These are phyloP conservation scores for Scheffersomyces illinoinensis DNA, from an alignment of 1,139 yeast species.

Conservation along the genomic window DNA sequence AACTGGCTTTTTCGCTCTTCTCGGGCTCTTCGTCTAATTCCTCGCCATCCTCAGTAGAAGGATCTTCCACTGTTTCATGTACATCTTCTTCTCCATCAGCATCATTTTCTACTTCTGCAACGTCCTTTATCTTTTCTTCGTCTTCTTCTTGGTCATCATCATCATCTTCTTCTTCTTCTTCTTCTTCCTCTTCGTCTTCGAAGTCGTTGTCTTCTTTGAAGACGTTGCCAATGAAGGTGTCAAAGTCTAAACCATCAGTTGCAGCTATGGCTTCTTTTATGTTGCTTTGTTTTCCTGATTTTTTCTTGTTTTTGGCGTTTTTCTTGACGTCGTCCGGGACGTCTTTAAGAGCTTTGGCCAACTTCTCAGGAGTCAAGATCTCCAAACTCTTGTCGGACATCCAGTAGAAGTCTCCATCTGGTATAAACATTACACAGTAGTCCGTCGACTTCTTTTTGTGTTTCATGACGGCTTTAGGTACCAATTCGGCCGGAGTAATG, in stretches of 20 bases:
- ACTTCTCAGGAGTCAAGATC: slow-evolving; percentile 28
- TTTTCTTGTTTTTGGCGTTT: slow-evolving; percentile 19
- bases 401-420: slow-evolving; percentile 53
- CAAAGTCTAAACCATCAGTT: slow-evolving; percentile 39
- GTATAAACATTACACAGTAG: slow-evolving; percentile 48
- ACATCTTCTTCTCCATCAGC: slow-evolving; percentile 13
- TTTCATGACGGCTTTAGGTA: slow-evolving; percentile 39
- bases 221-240: slow-evolving; percentile 36
- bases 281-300: slow-evolving; percentile 29
- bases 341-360: slow-evolving; percentile 29
- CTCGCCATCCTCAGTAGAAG: slow-evolving; percentile 3
- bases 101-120: slow-evolving; percentile 14
- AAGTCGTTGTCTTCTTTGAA: slow-evolving; percentile 22
- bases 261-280: slow-evolving; percentile 45
- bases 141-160: too few relatives aligned
- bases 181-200: slow-evolving; percentile 28
- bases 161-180: slow-evolving; percentile 31
- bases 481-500: slow-evolving; percentile 42
- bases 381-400: slow-evolving; percentile 42
- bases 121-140: slow-evolving; percentile 20
- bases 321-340: slow-evolving; percentile 25
- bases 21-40: slow-evolving; percentile 11
- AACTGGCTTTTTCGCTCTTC: slow-evolving; percentile 5
- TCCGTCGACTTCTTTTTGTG: slow-evolving; percentile 42
- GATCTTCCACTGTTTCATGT: slow-evolving; percentile 11